These are phyloP conservation scores for Chamaenerion angustifolium DNA, from an alignment of 345 rosid species.

Conservation along the genomic window DNA sequence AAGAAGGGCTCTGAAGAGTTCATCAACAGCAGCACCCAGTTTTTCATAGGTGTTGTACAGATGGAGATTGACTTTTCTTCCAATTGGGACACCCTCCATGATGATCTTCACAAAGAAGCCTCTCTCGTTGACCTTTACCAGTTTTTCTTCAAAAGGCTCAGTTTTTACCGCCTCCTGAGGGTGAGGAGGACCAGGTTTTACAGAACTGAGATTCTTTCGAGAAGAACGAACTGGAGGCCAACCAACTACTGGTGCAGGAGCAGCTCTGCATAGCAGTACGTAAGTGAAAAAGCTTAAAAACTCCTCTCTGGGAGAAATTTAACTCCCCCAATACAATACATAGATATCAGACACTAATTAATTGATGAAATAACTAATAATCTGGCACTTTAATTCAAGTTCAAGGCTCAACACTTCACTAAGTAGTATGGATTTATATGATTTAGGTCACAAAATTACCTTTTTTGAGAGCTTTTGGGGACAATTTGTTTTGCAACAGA, in stretches of 20 bases:
- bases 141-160: constrained; percentile 23
- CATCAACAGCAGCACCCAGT: constrained; percentile 70
- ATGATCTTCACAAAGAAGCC: constrained; percentile 82
- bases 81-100: constrained; percentile 96
- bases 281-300: too few relatives aligned
- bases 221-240: constrained; percentile 97
- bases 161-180: constrained; percentile 28
- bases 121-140: constrained; percentile 24
- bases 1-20: constrained; percentile 86
- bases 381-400: too few relatives aligned
- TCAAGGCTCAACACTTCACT: too few relatives aligned
- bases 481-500: constrained; percentile 37
- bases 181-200: constrained; percentile 37
- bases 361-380: too few relatives aligned
- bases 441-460: constrained; percentile 16
- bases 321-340: too few relatives aligned
- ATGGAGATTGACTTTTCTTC: constrained; percentile 90
- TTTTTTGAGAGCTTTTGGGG: constrained; percentile 53
- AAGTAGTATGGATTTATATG: too few relatives aligned
- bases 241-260: constrained; percentile 94
- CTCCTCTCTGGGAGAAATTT: too few relatives aligned
- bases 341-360: too few relatives aligned
- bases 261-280: constrained; percentile 38
- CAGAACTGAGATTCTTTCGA: constrained; percentile 74
- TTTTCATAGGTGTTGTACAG: constrained; percentile 70